Evolutionary conservation across 108 stramenopile genomes (phyloP), one percentile per base, ranked within the genome.

Genomic region (Cyclotella kingstonii): DNA sequence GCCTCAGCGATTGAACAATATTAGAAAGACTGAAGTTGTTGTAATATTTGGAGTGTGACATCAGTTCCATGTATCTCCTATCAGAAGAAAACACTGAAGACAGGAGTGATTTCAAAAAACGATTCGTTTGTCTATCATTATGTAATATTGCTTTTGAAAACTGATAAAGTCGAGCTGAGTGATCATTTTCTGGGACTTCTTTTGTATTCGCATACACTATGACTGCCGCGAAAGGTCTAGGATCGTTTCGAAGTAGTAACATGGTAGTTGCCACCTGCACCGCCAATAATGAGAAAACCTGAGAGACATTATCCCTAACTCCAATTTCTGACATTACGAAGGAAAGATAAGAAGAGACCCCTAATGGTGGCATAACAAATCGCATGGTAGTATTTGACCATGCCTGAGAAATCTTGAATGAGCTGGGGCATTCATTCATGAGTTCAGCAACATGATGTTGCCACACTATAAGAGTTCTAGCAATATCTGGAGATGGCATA

Each of bases 191-290:
- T 21, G 30, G 47, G 3, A 29, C 2, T 4, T 43, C 42, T 41
- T 38, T 23, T 1, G 39, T 27, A 26, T 44, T 15, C n/a, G 53
- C 18, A 41, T 60, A 52, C 1, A 43, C 21, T 45, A 83, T 62
- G 0, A 83, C 35, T 27, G 79, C 55, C 29, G 82, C 79, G 10
- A 83, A 50, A 14, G 72, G 72, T 28, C 31, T 46, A 31, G 76
- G 76, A 28, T 78, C 46, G 1, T 41, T 36, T 28, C 60, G 66
- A 67, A 46, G 75, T 0, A 80, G 21, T 17, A 83, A 18, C 42
- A 68, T 60, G 21, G 54, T 75, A 14, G 67, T 72, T 4, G 79
- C 66, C 21, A 83, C 55, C 60, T 68, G 82, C 38, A 77, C 41
- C 8, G 54, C 28, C 29, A 78, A 41, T 21, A 65, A 27, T 12